phyloP scores from a whole-genome alignment of 371 early-diverging fungal species.

The Lichtheimia corymbifera region DNA sequence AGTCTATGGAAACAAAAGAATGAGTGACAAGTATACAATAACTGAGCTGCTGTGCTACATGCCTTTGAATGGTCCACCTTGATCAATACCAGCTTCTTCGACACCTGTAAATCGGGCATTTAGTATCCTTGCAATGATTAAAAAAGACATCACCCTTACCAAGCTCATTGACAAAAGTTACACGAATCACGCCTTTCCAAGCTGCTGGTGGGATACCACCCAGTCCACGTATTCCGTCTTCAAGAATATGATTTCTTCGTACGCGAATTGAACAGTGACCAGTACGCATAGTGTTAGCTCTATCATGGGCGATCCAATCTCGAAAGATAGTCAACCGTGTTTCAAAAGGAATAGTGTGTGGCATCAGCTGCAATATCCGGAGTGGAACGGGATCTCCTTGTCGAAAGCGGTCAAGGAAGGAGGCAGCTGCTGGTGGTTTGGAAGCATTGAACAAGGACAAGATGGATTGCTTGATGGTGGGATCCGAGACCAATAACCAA shows the following conservation, averaged over 20 bases:
- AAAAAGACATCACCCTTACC: conserved; percentile 17
- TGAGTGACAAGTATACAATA: not conserved
- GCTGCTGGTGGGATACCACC: conserved; percentile 49
- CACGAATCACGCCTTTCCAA: conserved; percentile 76
- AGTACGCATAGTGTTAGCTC: conserved; percentile 21
- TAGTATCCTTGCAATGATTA: not conserved
- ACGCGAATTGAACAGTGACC: conserved; percentile 54
- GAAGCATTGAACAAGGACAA: conserved; percentile 19
- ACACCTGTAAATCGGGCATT: conserved; percentile 49
- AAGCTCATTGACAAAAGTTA: conserved; percentile 79
- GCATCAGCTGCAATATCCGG: conserved; percentile 74
- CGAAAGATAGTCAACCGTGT: conserved; percentile 82
- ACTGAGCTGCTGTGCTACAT: not conserved
- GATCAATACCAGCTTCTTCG: conserved; percentile 89
- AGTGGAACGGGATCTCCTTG: conserved; percentile 60
- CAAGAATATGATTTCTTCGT: conserved; percentile 72
- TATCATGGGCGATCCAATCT: conserved; percentile 66
- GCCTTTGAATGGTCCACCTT: conserved; percentile 91
- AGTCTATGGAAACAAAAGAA: conserved; percentile 64
- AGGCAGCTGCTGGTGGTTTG: conserved; percentile 7
- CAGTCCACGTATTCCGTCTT: conserved; percentile 77
- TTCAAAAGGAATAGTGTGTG: conserved; percentile 85
- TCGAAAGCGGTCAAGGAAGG: conserved; percentile 36
- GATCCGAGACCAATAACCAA: conserved; percentile 66
- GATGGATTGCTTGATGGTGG: conserved; percentile 26